phyloP scores from a whole-genome alignment of 176 grass and related monocot species.

The Thinopyrum elongatum region DNA sequence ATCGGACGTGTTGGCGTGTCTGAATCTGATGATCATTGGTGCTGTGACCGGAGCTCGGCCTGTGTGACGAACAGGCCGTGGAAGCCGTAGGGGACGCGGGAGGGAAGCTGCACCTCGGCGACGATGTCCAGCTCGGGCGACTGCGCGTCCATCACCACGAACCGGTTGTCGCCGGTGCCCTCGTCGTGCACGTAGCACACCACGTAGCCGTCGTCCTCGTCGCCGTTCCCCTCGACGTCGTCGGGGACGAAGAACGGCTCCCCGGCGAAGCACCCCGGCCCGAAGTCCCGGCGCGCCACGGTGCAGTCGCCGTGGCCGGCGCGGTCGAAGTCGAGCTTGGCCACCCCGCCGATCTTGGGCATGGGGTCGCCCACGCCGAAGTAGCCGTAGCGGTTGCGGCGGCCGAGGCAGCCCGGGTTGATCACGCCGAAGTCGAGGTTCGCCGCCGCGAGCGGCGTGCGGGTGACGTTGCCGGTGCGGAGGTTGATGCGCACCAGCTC shows the following conservation, averaged over 20 bases:
- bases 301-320: conserved; percentile 66
- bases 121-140: conserved; percentile 62
- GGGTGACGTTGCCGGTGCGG: conserved; percentile 48
- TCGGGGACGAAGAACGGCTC: conserved; percentile 79
- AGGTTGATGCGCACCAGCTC: conserved; percentile 89
- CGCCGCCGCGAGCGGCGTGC: conserved; percentile 62
- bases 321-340: conserved; percentile 65
- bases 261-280: conserved; percentile 59
- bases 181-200: conserved; percentile 93
- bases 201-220: conserved; percentile 83
- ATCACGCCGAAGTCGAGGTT: conserved; percentile 88
- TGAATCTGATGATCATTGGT: conserved; percentile 22
- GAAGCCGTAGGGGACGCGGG: conserved; percentile 83
- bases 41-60: conserved; percentile 68
- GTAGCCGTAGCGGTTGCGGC: conserved; percentile 75
- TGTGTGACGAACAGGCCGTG: conserved; percentile 69
- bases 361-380: conserved; percentile 60
- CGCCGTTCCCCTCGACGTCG: conserved; percentile 25
- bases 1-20: background rate
- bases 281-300: conserved; percentile 63
- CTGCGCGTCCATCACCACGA: conserved; percentile 84
- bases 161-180: conserved; percentile 45
- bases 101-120: conserved; percentile 72
- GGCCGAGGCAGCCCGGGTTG: conserved; percentile 59
- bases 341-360: conserved; percentile 75